These are phyloP conservation scores for Phytopythium mirpurense DNA, from an alignment of 352 stramenopile species.

Conservation along the genomic window DNA sequence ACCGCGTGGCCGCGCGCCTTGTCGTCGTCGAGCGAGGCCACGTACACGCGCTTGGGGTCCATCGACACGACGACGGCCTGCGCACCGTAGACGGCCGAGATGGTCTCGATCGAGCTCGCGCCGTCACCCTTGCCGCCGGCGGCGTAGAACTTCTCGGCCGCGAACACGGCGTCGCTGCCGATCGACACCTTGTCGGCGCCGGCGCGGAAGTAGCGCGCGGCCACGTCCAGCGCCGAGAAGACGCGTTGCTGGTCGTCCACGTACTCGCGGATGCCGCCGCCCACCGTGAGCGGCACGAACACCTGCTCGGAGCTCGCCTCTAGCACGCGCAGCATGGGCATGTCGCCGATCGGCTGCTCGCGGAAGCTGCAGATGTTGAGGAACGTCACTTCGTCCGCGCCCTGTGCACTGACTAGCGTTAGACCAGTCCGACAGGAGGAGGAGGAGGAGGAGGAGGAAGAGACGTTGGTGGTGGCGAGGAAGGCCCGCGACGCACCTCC, in stretches of 20 bases:
- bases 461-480: not conserved
- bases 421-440: too few species aligned
- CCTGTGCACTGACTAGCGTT: constrained; percentile 6
- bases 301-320: constrained; percentile 93
- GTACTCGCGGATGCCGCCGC: constrained; percentile 96
- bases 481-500: constrained; percentile 31
- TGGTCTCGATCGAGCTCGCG: constrained; percentile 94
- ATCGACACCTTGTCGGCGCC: constrained; percentile 98
- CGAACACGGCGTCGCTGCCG: constrained; percentile 95
- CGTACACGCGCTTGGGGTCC: constrained; percentile 91
- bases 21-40: constrained; percentile 66
- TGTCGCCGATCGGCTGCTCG: constrained; percentile 94
- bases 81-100: constrained; percentile 94
- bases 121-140: constrained; percentile 64
- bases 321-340: constrained; percentile 96
- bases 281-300: constrained; percentile 98
- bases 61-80: constrained; percentile 98
- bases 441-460: too few species aligned
- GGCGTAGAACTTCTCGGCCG: constrained; percentile 88
- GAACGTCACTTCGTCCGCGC: constrained; percentile 97
- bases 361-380: constrained; percentile 99
- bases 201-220: constrained; percentile 95
- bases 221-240: constrained; percentile 94
- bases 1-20: constrained; percentile 52
- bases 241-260: constrained; percentile 83